Percentiles rank a stretch among this genome's conserved stretches.
These are phyloP conservation scores for Rhizomucor pusillus DNA, from an alignment of 371 early-diverging fungal genomes.

Conservation along the genomic window DNA sequence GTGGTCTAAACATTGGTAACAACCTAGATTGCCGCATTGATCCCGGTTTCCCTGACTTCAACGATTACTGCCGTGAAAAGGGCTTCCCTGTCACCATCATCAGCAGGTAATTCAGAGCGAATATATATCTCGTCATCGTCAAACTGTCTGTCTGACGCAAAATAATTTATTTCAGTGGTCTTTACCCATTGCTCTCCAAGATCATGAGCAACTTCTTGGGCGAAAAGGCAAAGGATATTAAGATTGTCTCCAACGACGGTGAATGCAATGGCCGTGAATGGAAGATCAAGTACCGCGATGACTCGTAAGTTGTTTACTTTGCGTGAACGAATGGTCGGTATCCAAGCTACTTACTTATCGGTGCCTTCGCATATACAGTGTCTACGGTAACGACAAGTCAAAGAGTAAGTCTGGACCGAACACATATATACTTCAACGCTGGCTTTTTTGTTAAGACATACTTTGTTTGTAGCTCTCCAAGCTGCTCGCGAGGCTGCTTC, in stretches of 20 bases:
- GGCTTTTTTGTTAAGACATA: neutral
- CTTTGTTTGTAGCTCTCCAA: conserved; percentile 22
- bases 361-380: conserved; percentile 11
- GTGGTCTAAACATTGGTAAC: conserved; percentile 1
- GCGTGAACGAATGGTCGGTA: neutral
- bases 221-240: conserved; percentile 40
- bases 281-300: conserved; percentile 60
- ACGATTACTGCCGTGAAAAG: conserved; percentile 42
- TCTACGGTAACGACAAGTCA: conserved; percentile 63
- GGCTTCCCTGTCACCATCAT: conserved; percentile 53
- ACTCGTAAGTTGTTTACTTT: conserved; percentile 29
- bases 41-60: conserved; percentile 50
- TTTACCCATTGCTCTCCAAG: conserved; percentile 38
- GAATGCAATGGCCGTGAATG: conserved; percentile 42
- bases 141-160: no score
- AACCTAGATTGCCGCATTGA: conserved; percentile 38
- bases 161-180: conserved; percentile 32
- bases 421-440: neutral
- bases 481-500: conserved; percentile 33
- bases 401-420: conserved; percentile 25
- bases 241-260: conserved; percentile 49
- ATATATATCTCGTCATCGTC: no score
- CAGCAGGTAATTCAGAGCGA: conserved; percentile 36
- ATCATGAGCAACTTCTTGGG: conserved; percentile 48
- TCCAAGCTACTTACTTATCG: neutral